Conservation (phyloP, 1,139 yeast species). For the Lodderomyces jiufengensis region DNA sequence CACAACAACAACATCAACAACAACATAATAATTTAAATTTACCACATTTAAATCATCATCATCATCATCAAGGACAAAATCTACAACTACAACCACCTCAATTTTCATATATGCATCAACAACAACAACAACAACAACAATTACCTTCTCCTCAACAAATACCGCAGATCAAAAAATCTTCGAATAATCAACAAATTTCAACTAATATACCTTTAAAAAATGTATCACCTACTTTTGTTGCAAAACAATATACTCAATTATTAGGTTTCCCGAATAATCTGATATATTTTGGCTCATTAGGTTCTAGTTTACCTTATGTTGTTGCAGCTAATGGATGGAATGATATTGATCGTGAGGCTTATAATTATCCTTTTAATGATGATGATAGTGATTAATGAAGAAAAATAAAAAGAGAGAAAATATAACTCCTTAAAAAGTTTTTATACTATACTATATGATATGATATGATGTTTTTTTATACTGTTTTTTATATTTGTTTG, state of each 20-base stretch:
- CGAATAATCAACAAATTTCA: slow-evolving; percentile 1
- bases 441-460: no score
- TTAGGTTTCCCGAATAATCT: slow-evolving; percentile 42
- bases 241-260: slow-evolving; percentile 40
- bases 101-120: slow-evolving; percentile 1
- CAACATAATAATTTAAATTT: slow-evolving; percentile 3
- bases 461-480: no score
- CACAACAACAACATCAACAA: slow-evolving; percentile 2
- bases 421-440: no score
- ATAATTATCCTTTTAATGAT: slow-evolving; percentile 13
- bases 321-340: slow-evolving; percentile 41
- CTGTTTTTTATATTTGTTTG: no score
- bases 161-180: background rate
- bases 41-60: background rate
- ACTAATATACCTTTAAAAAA: slow-evolving; percentile 23
- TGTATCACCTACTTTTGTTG: slow-evolving; percentile 44
- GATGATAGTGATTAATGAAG: slow-evolving; percentile 9
- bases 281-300: slow-evolving; percentile 37
- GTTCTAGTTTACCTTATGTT: slow-evolving; percentile 41
- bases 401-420: no score
- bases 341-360: slow-evolving; percentile 21
- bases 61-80: slow-evolving; percentile 3
- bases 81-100: slow-evolving; percentile 3
- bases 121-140: slow-evolving; percentile 1
- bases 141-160: background rate